Conservation (phyloP, 768 basidiomycete species). For the Russula sp. region DNA sequence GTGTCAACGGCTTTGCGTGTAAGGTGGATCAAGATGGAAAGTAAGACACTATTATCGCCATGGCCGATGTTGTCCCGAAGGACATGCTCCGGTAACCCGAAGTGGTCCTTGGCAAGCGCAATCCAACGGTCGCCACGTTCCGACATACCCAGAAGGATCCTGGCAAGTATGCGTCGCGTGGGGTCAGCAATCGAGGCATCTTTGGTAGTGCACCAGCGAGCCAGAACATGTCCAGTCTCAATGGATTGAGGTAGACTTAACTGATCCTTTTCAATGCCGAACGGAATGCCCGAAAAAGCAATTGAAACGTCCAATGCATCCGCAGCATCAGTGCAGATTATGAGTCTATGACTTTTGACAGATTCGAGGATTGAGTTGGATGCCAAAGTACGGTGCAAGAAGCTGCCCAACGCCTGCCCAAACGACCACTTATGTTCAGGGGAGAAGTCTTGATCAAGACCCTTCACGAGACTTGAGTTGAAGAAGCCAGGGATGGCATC, state of each 20-base stretch:
- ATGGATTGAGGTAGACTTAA: too few relatives aligned
- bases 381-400: background rate
- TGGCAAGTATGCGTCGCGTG: background rate
- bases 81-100: background rate
- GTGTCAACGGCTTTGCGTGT: background rate
- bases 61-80: background rate
- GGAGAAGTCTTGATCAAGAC: background rate
- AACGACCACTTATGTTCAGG: background rate
- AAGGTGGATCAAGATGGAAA: background rate
- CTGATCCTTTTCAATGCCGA: too few relatives aligned
- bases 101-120: background rate
- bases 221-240: too few relatives aligned
- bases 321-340: background rate
- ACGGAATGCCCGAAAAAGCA: too few relatives aligned
- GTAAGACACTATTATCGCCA: background rate
- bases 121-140: background rate
- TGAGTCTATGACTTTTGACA: background rate
- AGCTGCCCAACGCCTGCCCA: background rate
- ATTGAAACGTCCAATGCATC: too few relatives aligned
- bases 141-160: background rate
- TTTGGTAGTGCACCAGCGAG: too few relatives aligned
- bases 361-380: background rate
- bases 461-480: accelerated
- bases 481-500: too few relatives aligned
- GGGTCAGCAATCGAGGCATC: too few relatives aligned